Conservation (phyloP, 2,329 filamentous ascomycete genomes). For the Parastagonospora avenae region DNA sequence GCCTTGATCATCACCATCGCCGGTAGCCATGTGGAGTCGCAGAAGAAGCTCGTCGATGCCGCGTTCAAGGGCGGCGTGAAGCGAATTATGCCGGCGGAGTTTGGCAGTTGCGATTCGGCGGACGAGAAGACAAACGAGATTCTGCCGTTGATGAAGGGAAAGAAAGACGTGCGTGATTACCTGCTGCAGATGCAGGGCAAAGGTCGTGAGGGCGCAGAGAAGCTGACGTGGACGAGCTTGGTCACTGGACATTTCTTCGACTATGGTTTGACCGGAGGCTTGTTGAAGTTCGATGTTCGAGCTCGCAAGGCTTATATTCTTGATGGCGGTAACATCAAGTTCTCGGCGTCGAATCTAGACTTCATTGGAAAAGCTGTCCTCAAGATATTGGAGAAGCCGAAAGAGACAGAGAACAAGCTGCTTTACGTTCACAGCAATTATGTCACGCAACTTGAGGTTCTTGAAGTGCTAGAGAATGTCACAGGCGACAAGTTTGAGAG, state of each 20-base stretch:
- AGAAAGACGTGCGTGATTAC: constrained; percentile 48
- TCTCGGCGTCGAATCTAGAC: constrained; percentile 58
- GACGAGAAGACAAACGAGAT: constrained; percentile 47
- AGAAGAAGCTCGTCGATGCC: constrained; percentile 62
- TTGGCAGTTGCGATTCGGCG: constrained; percentile 52
- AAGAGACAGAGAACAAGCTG: constrained; percentile 62
- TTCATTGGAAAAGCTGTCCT: constrained; percentile 61
- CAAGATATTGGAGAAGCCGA: constrained; percentile 51
- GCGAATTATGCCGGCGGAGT: constrained; percentile 67
- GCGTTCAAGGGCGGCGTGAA: constrained; percentile 63
- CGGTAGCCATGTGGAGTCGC: constrained; percentile 51
- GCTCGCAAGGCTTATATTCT: constrained; percentile 59
- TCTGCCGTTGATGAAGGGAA: constrained; percentile 61
- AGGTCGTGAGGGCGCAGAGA: constrained; percentile 39
- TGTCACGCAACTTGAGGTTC: constrained; percentile 64
- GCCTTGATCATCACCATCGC: constrained; percentile 59
- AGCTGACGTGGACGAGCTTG: constrained; percentile 65
- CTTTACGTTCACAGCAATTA: constrained; percentile 64
- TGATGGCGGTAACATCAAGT: constrained; percentile 62
- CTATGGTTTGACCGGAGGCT: constrained; percentile 56
- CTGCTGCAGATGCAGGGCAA: constrained; percentile 56
- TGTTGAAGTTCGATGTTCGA: constrained; percentile 60
- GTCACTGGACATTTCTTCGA: constrained; percentile 68
- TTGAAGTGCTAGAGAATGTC: constrained; percentile 59
- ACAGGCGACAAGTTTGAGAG: constrained; percentile 59